phyloP scores from a whole-genome alignment of 225 moss, liverwort and hornwort genomes.

The Climacium dendroides region DNA sequence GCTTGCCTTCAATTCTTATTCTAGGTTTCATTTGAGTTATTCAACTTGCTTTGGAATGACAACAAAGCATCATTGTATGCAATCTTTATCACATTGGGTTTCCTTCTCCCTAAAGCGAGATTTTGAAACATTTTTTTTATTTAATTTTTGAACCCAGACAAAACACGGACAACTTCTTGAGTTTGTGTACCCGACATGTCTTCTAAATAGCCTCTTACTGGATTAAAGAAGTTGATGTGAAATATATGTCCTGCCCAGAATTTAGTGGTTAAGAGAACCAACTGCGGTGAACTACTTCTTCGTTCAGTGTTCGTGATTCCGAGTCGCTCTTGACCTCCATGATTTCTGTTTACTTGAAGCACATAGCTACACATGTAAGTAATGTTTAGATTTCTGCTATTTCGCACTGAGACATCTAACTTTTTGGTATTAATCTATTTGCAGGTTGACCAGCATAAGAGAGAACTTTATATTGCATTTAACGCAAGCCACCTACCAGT shows the following conservation, averaged over 20 bases:
- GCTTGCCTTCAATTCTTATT: background rate
- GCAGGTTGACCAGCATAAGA: conserved; percentile 54
- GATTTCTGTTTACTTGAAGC: background rate
- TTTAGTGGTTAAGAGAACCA: background rate
- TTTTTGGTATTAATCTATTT: background rate
- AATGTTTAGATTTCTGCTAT: background rate
- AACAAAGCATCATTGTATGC: background rate
- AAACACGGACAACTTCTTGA: background rate
- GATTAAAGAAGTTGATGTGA: background rate
- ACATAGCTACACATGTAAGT: background rate
- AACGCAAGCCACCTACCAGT: conserved; percentile 64
- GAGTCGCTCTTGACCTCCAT: background rate
- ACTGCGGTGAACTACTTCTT: background rate
- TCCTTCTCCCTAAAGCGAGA: background rate
- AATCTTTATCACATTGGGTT: background rate
- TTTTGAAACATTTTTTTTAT: background rate
- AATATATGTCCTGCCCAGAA: background rate
- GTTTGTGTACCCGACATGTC: background rate
- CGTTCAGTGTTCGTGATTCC: background rate
- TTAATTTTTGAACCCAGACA: background rate
- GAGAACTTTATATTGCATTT: conserved; percentile 73
- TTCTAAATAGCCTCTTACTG: background rate
- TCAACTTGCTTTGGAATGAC: background rate
- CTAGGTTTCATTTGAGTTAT: background rate
- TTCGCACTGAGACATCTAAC: background rate